Percentiles rank a stretch among this genome's conserved stretches.
Evolutionary conservation across 768 basidiomycete genomes (phyloP).

Genomic region (Clitopilus hobsonii): DNA sequence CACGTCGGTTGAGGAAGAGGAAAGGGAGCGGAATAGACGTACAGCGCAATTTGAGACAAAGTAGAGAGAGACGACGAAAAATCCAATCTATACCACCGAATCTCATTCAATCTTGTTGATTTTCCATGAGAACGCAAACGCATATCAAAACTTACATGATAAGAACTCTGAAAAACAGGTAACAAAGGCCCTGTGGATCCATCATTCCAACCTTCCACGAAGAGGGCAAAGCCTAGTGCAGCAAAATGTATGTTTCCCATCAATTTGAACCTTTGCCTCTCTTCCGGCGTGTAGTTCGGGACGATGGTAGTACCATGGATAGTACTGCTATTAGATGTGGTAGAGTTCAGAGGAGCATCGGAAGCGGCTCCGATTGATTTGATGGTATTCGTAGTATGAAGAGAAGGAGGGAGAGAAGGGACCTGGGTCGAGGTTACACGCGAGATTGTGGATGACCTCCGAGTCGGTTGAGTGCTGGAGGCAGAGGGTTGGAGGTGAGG

Average conservation of each 20-base stretch:
- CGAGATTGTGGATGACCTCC: neutral
- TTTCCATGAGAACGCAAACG: too few relatives aligned
- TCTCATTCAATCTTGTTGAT: too few relatives aligned
- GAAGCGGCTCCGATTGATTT: neutral
- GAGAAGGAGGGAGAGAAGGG: neutral
- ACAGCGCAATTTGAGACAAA: constrained; percentile 34
- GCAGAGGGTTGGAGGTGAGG: neutral
- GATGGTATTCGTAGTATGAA: neutral
- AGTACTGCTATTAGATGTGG: neutral
- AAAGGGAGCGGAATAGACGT: constrained; percentile 1
- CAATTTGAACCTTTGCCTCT: neutral
- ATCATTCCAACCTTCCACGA: constrained; percentile 34
- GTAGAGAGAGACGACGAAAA: constrained; percentile 45
- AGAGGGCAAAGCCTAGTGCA: constrained; percentile 36
- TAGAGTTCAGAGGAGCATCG: neutral
- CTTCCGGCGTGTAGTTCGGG: too few relatives aligned
- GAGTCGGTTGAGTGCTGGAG: neutral
- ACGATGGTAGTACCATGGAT: neutral
- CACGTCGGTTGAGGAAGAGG: neutral
- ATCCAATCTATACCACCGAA: constrained; percentile 32
- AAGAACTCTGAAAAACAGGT: constrained; percentile 20
- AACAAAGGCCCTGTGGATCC: constrained; percentile 20
- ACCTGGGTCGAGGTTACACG: neutral
- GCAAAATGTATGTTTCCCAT: constrained; percentile 27
- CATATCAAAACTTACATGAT: constrained; percentile 18